These are phyloP conservation scores for Eutrema heterophyllum DNA, from an alignment of 345 rosid species.

Conservation along the genomic window DNA sequence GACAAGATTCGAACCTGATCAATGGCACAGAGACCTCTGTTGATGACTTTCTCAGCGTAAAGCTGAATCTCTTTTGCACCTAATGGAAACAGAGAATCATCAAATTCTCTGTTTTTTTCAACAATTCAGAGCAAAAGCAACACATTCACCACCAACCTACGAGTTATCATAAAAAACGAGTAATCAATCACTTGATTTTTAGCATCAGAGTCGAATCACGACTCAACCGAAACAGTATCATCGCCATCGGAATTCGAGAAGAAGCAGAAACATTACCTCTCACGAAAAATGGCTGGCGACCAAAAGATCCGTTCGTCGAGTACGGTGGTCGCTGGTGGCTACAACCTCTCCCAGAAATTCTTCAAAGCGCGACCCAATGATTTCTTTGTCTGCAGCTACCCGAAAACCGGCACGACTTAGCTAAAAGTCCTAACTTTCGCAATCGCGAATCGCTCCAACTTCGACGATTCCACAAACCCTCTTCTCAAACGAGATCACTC, in stretches of 20 bases:
- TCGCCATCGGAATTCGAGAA: slow-evolving; percentile 22
- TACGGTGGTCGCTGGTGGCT: slow-evolving; percentile 34
- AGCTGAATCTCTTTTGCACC: no score
- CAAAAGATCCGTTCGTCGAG: slow-evolving; percentile 9
- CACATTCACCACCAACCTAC: no score
- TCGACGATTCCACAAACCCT: slow-evolving; percentile 21
- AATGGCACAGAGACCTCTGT: no score
- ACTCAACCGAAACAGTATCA: neutral
- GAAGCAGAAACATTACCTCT: slow-evolving; percentile 25
- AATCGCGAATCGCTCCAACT: slow-evolving; percentile 20
- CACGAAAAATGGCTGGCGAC: slow-evolving; percentile 24
- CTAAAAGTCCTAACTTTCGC: slow-evolving; percentile 32
- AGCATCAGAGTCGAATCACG: no score
- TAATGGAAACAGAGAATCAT: no score
- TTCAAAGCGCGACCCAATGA: slow-evolving; percentile 27
- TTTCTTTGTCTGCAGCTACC: slow-evolving; percentile 33
- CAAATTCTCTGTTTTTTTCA: no score
- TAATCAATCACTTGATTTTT: no score
- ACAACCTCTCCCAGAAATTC: slow-evolving; percentile 9
- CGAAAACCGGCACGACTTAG: slow-evolving; percentile 37
- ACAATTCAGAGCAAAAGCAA: no score
- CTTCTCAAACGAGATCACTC: slow-evolving; percentile 9
- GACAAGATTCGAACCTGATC: no score
- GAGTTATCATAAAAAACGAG: no score
- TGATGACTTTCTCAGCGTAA: no score